phyloP scores from a whole-genome alignment of 2,329 filamentous ascomycete species.

The Nemania serpens region DNA sequence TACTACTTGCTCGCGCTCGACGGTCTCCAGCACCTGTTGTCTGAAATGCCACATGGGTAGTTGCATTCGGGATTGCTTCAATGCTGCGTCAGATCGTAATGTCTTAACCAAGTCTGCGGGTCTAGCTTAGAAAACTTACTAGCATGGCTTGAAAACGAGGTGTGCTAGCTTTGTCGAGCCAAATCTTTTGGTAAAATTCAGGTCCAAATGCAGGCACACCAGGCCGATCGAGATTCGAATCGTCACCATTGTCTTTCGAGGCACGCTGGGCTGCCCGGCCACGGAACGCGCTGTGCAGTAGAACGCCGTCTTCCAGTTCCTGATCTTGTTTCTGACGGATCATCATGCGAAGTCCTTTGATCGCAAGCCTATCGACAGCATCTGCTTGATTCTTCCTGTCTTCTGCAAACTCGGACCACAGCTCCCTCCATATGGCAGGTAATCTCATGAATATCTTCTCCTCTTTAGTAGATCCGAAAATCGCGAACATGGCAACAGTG shows the following conservation, averaged over 20 bases:
- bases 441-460: constrained; percentile 83
- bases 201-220: constrained; percentile 47
- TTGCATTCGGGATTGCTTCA: constrained; percentile 67
- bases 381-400: constrained; percentile 73
- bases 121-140: constrained; percentile 44
- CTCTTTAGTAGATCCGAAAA: constrained; percentile 79
- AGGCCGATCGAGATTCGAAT: constrained; percentile 50
- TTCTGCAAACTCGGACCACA: constrained; percentile 80
- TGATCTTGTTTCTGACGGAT: constrained; percentile 71
- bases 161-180: constrained; percentile 61
- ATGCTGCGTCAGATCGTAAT: constrained; percentile 11
- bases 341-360: constrained; percentile 71
- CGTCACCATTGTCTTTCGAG: constrained; percentile 54
- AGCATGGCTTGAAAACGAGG: constrained; percentile 79
- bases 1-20: constrained; percentile 81
- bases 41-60: constrained; percentile 90
- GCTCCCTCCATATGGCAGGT: constrained; percentile 78
- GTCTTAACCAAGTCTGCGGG: background rate
- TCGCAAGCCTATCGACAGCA: constrained; percentile 67
- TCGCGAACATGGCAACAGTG: constrained; percentile 78
- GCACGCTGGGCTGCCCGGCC: constrained; percentile 57
- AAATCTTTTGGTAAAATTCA: constrained; percentile 61
- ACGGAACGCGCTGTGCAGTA: constrained; percentile 77
- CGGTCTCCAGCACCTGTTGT: constrained; percentile 74
- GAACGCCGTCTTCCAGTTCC: constrained; percentile 73